Conservation (phyloP, 106 monocot genomes). For the Allium cepa region DNA sequence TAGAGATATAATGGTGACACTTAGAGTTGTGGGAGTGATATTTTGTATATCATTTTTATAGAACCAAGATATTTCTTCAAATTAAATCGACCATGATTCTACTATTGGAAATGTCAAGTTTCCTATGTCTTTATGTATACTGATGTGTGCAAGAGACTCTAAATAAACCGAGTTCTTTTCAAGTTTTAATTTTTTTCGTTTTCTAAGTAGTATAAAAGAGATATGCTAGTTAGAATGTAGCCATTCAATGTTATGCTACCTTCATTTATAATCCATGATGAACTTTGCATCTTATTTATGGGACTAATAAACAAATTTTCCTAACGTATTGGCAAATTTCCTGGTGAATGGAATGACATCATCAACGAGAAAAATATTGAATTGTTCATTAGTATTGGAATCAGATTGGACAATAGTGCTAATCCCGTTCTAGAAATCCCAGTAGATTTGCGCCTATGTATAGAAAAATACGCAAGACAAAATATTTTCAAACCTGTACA, state of each 20-base stretch:
- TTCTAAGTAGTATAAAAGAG: constrained; percentile 12
- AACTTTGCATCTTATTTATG: constrained; percentile 1
- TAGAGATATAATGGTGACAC: constrained; percentile 24
- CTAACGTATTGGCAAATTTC: constrained; percentile 11
- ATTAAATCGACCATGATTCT: constrained; percentile 33
- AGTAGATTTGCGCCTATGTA: constrained; percentile 48
- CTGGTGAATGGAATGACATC: not conserved
- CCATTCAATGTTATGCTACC: constrained; percentile 23
- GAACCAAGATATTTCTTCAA: constrained; percentile 33
- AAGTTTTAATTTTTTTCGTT: not conserved
- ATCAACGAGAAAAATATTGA: too few relatives aligned
- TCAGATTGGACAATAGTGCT: constrained; percentile 29
- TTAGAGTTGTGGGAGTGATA: constrained; percentile 15
- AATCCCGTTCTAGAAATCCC: constrained; percentile 55
- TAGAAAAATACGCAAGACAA: not conserved
- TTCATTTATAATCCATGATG: constrained; percentile 39
- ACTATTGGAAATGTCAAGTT: constrained; percentile 35
- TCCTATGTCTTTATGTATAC: constrained; percentile 17
- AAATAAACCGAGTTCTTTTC: constrained; percentile 14
- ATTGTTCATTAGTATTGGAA: not conserved
- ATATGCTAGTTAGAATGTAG: constrained; percentile 42
- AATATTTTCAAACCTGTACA: too few relatives aligned
- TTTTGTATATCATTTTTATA: not conserved
- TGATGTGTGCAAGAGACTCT: constrained; percentile 71
- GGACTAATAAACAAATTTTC: constrained; percentile 12